Conservation (phyloP, 352 stramenopile species). For the Discostella stelligera region DNA sequence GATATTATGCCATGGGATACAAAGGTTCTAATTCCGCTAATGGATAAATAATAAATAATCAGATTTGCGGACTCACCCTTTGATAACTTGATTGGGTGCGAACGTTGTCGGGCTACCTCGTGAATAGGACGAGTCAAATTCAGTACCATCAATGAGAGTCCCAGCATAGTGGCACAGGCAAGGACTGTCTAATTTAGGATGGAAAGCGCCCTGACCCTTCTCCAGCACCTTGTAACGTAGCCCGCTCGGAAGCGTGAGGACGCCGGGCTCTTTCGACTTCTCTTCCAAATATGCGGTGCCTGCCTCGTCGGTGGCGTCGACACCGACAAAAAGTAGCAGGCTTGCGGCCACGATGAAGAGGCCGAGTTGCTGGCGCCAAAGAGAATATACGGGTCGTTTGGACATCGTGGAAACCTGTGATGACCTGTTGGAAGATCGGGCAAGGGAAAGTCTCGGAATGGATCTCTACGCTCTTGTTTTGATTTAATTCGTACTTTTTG, state of each 20-base stretch:
- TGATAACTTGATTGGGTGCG: slow-evolving; percentile 30
- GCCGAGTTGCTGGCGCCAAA: slow-evolving; percentile 14
- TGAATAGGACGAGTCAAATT: slow-evolving; percentile 87
- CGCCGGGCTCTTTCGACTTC: slow-evolving; percentile 82
- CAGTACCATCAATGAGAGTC: slow-evolving; percentile 92
- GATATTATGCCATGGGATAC: neutral
- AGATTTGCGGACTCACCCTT: slow-evolving; percentile 13
- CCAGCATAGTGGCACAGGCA: slow-evolving; percentile 86
- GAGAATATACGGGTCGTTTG: neutral
- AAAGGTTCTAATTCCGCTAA: neutral
- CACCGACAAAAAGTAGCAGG: slow-evolving; percentile 26
- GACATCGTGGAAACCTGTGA: neutral
- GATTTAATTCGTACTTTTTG: too few species aligned
- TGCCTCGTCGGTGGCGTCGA: slow-evolving; percentile 66
- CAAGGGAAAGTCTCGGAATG: neutral
- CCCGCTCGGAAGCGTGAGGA: slow-evolving; percentile 78
- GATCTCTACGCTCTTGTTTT: too few species aligned
- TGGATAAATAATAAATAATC: neutral
- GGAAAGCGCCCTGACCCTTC: slow-evolving; percentile 49
- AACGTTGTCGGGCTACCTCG: slow-evolving; percentile 2
- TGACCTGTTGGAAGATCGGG: neutral
- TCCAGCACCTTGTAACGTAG: slow-evolving; percentile 87
- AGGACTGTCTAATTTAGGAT: slow-evolving; percentile 63
- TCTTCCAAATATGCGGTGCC: slow-evolving; percentile 80
- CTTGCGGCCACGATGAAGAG: slow-evolving; percentile 6